These are phyloP conservation scores for Acer saccharum DNA, from an alignment of 345 rosid genomes.

Conservation along the genomic window DNA sequence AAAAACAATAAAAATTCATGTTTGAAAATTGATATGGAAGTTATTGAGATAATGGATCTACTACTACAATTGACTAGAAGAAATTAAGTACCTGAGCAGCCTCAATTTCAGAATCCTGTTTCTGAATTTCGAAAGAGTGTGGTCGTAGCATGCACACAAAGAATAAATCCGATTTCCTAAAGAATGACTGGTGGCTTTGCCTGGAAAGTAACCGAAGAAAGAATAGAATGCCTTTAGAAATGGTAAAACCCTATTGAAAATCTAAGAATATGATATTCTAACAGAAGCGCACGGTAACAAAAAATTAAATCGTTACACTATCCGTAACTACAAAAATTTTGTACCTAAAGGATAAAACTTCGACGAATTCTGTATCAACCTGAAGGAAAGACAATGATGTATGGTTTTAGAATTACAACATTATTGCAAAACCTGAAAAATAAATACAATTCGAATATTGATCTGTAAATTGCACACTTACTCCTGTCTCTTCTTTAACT, in stretches of 20 bases:
- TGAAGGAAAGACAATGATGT: conserved; percentile 27
- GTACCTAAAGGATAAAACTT: conserved; percentile 70
- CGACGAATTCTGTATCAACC: conserved; percentile 63
- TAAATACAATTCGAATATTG: neutral
- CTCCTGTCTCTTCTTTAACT: conserved; percentile 90
- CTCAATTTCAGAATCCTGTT: conserved; percentile 57
- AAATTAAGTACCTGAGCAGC: conserved; percentile 51
- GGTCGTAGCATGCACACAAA: conserved; percentile 61
- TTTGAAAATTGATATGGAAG: too few relatives aligned
- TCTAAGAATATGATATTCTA: neutral
- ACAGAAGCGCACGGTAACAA: too few relatives aligned
- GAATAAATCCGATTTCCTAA: conserved; percentile 57
- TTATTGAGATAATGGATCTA: too few relatives aligned
- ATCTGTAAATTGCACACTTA: conserved; percentile 32
- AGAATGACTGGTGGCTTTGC: conserved; percentile 62
- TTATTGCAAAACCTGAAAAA: neutral
- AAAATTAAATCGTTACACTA: too few relatives aligned
- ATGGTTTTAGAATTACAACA: too few relatives aligned
- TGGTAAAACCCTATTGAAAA: neutral
- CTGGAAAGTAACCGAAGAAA: conserved; percentile 27
- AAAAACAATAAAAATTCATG: too few relatives aligned
- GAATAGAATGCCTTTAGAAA: neutral
- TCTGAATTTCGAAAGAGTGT: conserved; percentile 39
- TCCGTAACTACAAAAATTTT: neutral
- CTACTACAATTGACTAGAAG: neutral